phyloP scores from a whole-genome alignment of 2,329 filamentous ascomycete species.

The Macrophomina tecta region DNA sequence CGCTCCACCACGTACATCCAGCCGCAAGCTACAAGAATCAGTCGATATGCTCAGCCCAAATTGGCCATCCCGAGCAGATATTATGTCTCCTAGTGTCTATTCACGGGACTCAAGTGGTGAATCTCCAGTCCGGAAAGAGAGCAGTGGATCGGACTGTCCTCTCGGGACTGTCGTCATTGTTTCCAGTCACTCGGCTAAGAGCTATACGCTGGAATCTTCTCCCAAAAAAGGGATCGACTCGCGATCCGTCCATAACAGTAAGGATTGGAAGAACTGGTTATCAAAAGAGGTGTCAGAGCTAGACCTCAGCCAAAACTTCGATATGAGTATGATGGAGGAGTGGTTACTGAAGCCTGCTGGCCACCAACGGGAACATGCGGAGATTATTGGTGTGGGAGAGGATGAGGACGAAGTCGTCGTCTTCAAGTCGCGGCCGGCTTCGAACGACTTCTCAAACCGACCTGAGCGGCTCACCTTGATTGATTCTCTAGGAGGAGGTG shows the following conservation, averaged over 20 bases:
- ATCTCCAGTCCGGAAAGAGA: conserved; percentile 43
- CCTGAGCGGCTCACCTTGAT: conserved; percentile 14
- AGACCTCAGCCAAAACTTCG: conserved; percentile 36
- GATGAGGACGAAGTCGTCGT: conserved; percentile 31
- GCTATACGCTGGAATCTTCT: conserved; percentile 46
- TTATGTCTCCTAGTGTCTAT: conserved; percentile 55
- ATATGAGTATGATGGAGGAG: conserved; percentile 38
- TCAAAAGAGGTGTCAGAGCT: conserved; percentile 52
- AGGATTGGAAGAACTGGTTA: conserved; percentile 56
- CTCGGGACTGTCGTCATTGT: conserved; percentile 50
- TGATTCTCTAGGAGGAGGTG: background rate
- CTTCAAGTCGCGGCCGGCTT: conserved; percentile 31
- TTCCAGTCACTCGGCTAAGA: conserved; percentile 51
- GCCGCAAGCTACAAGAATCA: conserved; percentile 4
- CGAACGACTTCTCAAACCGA: conserved; percentile 23
- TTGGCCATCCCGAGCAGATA: conserved; percentile 17
- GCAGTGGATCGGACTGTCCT: conserved; percentile 34
- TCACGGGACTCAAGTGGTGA: conserved; percentile 50
- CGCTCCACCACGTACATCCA: conserved; percentile 17
- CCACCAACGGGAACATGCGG: conserved; percentile 35
- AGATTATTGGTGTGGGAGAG: conserved; percentile 37
- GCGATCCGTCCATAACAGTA: conserved; percentile 42
- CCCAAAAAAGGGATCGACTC: conserved; percentile 28
- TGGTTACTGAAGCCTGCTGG: conserved; percentile 31
- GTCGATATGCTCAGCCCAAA: conserved; percentile 15